Evolutionary conservation across 495 filamentous ascomycete species (phyloP).

Genomic region (Apodospora peruviana): DNA sequence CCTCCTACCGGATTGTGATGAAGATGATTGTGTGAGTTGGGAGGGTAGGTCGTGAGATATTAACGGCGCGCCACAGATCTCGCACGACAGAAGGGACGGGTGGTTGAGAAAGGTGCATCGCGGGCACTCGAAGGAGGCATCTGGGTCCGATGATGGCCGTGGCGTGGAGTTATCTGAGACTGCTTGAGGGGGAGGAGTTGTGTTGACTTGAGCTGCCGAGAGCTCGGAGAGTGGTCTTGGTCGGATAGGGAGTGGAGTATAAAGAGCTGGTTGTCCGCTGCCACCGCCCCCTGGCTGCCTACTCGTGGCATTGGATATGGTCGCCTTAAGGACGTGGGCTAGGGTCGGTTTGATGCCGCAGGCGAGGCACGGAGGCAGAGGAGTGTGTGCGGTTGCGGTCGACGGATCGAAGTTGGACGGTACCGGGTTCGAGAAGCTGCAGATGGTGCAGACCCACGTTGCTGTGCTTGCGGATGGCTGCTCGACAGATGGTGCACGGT

Average conservation of each 20-base stretch:
- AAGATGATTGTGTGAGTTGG: conserved; percentile 27
- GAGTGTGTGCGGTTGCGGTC: conserved; percentile 66
- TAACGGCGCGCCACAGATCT: conserved; percentile 83
- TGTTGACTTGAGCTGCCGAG: conserved; percentile 4
- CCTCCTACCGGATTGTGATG: conserved; percentile 33
- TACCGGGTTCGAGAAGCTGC: conserved; percentile 92
- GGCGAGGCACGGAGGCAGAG: conserved; percentile 79
- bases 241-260: conserved; percentile 23
- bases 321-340: conserved; percentile 74
- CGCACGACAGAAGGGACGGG: conserved; percentile 76
- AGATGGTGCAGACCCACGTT: conserved; percentile 98
- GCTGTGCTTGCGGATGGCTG: conserved; percentile 51
- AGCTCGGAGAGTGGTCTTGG: conserved; percentile 15
- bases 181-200: background rate
- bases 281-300: no score
- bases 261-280: conserved; percentile 10
- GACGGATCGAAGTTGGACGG: conserved; percentile 87
- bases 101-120: conserved; percentile 94
- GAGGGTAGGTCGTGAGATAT: conserved; percentile 49
- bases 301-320: conserved; percentile 61
- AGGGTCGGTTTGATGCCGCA: conserved; percentile 92
- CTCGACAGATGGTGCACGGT: conserved; percentile 43
- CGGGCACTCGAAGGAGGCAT: conserved; percentile 62
- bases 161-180: no score
- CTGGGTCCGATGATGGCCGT: conserved; percentile 25